Percentiles rank a stretch among this genome's conserved stretches.
Conservation (phyloP, 2,329 filamentous ascomycete species). For the Aaosphaeria pasadenensis region DNA sequence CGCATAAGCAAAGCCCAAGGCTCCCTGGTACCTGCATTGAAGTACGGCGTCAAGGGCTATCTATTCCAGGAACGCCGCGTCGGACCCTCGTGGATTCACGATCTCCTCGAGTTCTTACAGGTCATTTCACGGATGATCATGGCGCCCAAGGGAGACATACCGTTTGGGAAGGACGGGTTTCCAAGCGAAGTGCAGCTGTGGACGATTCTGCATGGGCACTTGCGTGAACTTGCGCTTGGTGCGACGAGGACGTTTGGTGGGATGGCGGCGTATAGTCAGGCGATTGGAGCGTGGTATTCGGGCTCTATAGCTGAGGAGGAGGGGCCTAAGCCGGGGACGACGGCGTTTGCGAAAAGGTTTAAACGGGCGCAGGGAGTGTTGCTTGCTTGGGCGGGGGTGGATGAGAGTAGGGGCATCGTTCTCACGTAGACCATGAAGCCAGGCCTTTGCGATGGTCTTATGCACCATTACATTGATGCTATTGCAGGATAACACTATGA, state of each 20-base stretch:
- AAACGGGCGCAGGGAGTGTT: not conserved
- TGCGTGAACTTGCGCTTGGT: not conserved
- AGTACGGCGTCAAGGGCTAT: not conserved
- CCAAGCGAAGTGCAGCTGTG: not conserved
- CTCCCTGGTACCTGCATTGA: not conserved
- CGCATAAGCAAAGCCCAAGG: not conserved
- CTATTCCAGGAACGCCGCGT: not conserved
- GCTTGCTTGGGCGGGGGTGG: not conserved
- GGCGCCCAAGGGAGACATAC: not conserved
- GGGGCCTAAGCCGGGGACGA: not conserved
- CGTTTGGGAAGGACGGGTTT: not conserved
- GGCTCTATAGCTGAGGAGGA: not conserved
- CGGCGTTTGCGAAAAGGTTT: not conserved
- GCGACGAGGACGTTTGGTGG: not conserved
- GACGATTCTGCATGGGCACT: not conserved
- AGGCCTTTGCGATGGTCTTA: too few relatives aligned
- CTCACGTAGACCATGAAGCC: not conserved
- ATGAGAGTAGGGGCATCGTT: not conserved
- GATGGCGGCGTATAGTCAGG: not conserved
- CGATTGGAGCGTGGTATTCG: not conserved
- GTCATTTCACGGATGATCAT: not conserved
- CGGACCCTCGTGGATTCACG: not conserved
- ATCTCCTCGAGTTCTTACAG: not conserved
- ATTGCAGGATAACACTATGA: too few relatives aligned
- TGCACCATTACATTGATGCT: too few relatives aligned